Base-by-base conservation (phyloP, 768 basidiomycete species). In the Podaxis sp. region DNA sequence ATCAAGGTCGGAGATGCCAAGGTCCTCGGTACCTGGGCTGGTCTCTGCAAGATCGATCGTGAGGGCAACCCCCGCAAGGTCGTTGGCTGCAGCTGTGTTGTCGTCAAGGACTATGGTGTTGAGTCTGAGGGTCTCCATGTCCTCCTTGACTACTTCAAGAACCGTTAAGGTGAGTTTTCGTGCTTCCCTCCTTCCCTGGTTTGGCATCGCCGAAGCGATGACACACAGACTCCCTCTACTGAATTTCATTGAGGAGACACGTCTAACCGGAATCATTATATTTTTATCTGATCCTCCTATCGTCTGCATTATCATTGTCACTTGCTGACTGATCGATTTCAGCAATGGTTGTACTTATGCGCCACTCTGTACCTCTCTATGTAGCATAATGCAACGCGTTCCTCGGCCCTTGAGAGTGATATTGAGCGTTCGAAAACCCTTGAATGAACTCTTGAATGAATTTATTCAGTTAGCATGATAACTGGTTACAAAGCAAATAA, bases 1-100 rank as follows among this genome's bases (percentile, higher is more conserved):
- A 98, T 99, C 93, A 99, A 98, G 82, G 93, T 96, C 68, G 93
- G 93, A 71, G 96, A 99, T 77, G 91, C 94, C 73, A 99, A 99
- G 82, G 87, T 96, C 68, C 91, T 99, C 73, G 96, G 96, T 39
- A 93, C 91, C 69, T 99, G 96, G 96, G 95, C 94, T 70, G 96
- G 96, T 73, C 87, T 99, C 66, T 98, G 96, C 90, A 99, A 99
- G 86, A 96, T 99, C 77, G 96, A 99, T 82, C 88, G 94, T 72
- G 96, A 99, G 82, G 96, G 96, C 68, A 98, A 97, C 81, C 92
- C 96, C 53, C 85, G 96, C 76, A 99, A 99, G 84, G 82, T 99
- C 72, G 93, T 95, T 58, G 89, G 90, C 60, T 94, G 93, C 82
- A 89, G 85, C 71, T 94, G 92, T 71, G 96, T 99, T 71, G 96